A percentile compares a stretch with the other conserved stretches of the same genome.
Conservation (phyloP, 192 early-diverging fungal species). For the Coemansia sp. region DNA sequence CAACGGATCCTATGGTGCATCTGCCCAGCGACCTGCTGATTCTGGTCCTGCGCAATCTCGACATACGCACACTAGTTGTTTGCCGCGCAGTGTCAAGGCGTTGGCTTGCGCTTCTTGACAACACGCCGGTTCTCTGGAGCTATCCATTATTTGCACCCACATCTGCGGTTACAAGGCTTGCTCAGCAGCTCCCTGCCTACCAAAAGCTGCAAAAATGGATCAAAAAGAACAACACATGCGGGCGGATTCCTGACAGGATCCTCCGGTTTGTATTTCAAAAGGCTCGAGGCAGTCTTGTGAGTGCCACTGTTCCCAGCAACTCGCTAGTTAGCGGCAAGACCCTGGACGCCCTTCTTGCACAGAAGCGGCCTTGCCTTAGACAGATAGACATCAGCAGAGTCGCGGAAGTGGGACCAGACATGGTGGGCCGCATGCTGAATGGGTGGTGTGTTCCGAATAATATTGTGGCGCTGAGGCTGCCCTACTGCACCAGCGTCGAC, state of each 20-base stretch:
- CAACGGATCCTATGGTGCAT: conserved; percentile 18
- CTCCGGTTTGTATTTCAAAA: conserved; percentile 23
- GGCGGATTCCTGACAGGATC: conserved; percentile 17
- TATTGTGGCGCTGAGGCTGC: conserved; percentile 22
- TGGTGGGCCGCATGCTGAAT: conserved; percentile 17
- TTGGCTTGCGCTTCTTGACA: conserved; percentile 32
- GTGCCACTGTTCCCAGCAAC: conserved; percentile 16
- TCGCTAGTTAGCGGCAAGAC: conserved; percentile 1
- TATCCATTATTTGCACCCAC: conserved; percentile 3
- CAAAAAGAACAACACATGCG: neutral
- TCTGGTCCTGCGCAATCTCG: conserved; percentile 19
- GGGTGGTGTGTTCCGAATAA: conserved; percentile 16
- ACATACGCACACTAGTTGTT: conserved; percentile 18
- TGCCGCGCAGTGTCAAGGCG: conserved; percentile 31
- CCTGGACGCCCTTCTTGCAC: conserved; percentile 19
- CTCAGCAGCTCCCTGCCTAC: conserved; percentile 32
- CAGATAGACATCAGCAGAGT: conserved; percentile 9
- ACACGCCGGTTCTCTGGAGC: conserved; percentile 33
- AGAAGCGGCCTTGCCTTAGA: conserved; percentile 20
- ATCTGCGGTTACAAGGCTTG: neutral
- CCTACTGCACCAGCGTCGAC: conserved; percentile 19
- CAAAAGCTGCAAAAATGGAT: conserved; percentile 12
- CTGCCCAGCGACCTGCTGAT: conserved; percentile 27
- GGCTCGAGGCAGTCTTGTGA: conserved; percentile 15
- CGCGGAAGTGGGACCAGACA: neutral